Conservation (phyloP, 441 rosid species). For the Adansonia grandidieri region DNA sequence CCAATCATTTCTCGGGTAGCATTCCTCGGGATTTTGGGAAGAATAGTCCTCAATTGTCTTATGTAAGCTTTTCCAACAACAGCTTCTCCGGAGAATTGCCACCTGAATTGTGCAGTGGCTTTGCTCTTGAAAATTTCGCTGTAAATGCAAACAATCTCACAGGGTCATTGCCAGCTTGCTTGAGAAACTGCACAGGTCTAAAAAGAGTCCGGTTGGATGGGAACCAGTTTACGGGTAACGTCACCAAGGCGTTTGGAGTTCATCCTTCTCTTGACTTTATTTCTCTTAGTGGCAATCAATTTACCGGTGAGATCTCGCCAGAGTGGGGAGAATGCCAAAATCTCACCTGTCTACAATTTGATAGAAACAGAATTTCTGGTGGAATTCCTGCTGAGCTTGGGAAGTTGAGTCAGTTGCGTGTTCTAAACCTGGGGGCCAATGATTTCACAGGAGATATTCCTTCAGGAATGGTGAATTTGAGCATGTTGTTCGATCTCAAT, state of each 20-base stretch:
- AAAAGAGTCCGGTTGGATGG: conserved; percentile 55
- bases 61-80: conserved; percentile 66
- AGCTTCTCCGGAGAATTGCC: conserved; percentile 70
- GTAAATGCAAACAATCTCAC: conserved; percentile 56
- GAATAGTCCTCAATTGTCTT: conserved; percentile 35
- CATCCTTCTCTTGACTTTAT: conserved; percentile 48
- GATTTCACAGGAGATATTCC: conserved; percentile 58
- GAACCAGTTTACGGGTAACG: conserved; percentile 57
- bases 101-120: conserved; percentile 57
- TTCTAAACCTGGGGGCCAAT: conserved; percentile 49
- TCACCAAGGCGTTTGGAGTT: conserved; percentile 58
- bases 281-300: conserved; percentile 48
- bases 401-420: conserved; percentile 40
- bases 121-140: conserved; percentile 41
- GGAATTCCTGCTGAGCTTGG: conserved; percentile 58
- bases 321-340: conserved; percentile 64
- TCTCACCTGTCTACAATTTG: conserved; percentile 57
- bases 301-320: conserved; percentile 54
- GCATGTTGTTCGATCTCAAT: conserved; percentile 43
- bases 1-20: conserved; percentile 47
- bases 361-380: conserved; percentile 57
- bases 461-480: conserved; percentile 47
- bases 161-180: conserved; percentile 63
- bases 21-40: conserved; percentile 48
- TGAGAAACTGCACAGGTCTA: conserved; percentile 53